Evolutionary conservation across 108 stramenopile species (phyloP).

Genomic region (Nitzschia inconspicua): DNA sequence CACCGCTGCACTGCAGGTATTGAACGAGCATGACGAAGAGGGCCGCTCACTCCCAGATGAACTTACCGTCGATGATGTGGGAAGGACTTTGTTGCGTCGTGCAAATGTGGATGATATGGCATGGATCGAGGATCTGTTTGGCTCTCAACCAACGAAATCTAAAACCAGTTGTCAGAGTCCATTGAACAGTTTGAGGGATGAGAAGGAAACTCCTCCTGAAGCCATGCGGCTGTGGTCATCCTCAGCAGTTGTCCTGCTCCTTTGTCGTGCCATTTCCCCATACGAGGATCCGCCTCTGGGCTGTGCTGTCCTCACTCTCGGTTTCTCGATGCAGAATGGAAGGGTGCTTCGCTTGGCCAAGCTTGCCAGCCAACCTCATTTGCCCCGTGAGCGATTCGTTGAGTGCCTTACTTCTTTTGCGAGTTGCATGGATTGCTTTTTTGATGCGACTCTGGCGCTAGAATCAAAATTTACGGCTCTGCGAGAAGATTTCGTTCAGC

Average conservation of each 20-base stretch:
- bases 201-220: background rate
- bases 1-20: conserved; percentile 38
- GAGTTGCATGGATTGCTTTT: conserved; percentile 41
- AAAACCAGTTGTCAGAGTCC: background rate
- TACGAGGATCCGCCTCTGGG: conserved; percentile 73
- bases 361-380: conserved; percentile 56
- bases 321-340: conserved; percentile 45
- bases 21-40: conserved; percentile 66
- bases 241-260: conserved; percentile 50
- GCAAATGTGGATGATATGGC: conserved; percentile 48
- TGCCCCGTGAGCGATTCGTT: conserved; percentile 67
- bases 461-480: background rate
- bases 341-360: conserved; percentile 40
- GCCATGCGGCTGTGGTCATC: conserved; percentile 20
- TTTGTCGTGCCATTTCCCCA: conserved; percentile 60
- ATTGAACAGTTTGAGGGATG: background rate
- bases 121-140: conserved; percentile 42
- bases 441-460: conserved; percentile 8
- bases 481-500: conserved; percentile 4
- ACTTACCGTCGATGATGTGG: conserved; percentile 51
- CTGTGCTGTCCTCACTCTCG: conserved; percentile 61
- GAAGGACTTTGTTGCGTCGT: conserved; percentile 53
- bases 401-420: conserved; percentile 69
- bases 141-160: no score
- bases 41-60: conserved; percentile 39